Conservation (phyloP, 1,284 basidiomycete species). For the Rhodotorula sp. region DNA sequence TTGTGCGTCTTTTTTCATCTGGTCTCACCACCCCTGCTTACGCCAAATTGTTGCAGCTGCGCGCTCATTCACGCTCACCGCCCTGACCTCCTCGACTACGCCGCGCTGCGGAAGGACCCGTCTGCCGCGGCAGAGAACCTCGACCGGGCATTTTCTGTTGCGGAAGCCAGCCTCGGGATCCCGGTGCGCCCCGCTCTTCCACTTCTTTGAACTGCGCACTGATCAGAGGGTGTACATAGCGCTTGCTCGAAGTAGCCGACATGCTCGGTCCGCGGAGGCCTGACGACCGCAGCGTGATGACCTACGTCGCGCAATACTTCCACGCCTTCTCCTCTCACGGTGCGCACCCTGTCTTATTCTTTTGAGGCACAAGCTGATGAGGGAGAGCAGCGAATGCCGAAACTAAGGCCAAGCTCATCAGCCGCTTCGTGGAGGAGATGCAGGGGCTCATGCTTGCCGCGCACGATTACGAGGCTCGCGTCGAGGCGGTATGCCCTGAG, state of each 20-base stretch:
- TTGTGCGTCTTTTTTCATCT: conserved; percentile 62
- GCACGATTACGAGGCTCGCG: conserved; percentile 93
- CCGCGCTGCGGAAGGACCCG: conserved; percentile 74
- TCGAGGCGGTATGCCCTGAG: conserved; percentile 60
- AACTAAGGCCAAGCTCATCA: conserved; percentile 87
- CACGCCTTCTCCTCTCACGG: conserved; percentile 98
- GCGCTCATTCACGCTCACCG: conserved; percentile 96
- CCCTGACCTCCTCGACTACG: conserved; percentile 88
- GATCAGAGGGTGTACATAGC: conserved; percentile 56
- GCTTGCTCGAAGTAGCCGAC: conserved; percentile 94
- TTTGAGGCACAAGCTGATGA: no score
- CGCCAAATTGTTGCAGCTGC: conserved; percentile 61
- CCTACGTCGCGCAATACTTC: conserved; percentile 93
- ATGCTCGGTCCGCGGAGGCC: conserved; percentile 84
- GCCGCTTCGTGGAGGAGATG: conserved; percentile 95
- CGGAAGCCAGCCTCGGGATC: conserved; percentile 81
- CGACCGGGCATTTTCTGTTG: conserved; percentile 78
- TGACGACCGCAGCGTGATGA: conserved; percentile 95
- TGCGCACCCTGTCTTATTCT: conserved; percentile 46
- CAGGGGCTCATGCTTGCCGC: conserved; percentile 79
- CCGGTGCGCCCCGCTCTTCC: conserved; percentile 63
- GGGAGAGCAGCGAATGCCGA: conserved; percentile 77
- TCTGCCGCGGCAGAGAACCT: conserved; percentile 60
- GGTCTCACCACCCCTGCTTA: neutral
- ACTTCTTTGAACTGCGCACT: neutral